Conservation (phyloP, 441 rosid species). For the Kokia cookei region DNA sequence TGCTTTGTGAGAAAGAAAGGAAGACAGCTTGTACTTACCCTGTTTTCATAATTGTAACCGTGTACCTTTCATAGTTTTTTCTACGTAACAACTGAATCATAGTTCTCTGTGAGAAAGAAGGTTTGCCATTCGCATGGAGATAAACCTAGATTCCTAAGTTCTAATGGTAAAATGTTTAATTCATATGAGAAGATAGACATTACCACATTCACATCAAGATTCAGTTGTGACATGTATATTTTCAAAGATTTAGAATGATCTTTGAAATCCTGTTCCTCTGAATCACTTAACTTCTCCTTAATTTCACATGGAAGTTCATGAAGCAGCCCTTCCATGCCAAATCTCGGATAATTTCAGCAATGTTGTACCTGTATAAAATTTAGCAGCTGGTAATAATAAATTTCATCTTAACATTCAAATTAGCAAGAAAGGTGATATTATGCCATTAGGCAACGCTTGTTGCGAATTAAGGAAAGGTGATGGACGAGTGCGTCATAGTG, state of each 20-base stretch:
- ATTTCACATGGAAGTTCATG: constrained; percentile 71
- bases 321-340: constrained; percentile 77
- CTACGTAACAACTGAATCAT: not conserved
- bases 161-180: not conserved
- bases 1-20: not conserved
- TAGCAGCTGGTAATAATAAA: not conserved
- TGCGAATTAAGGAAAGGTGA: constrained; percentile 74
- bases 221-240: constrained; percentile 65
- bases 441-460: constrained; percentile 91
- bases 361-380: constrained; percentile 50
- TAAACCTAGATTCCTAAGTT: not conserved
- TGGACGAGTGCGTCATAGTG: constrained; percentile 82
- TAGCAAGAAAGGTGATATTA: constrained; percentile 22
- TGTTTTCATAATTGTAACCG: not conserved
- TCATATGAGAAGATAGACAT: constrained; percentile 1
- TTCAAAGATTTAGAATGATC: constrained; percentile 59
- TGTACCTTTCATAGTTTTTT: not conserved
- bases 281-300: constrained; percentile 53
- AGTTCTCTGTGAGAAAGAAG: too few relatives aligned
- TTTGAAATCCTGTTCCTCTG: constrained; percentile 66
- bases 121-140: not conserved
- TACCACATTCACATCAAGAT: constrained; percentile 79
- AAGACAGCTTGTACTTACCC: not conserved
- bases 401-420: not conserved
- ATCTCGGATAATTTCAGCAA: constrained; percentile 71